Percentiles rank a stretch among this genome's conserved stretches.
Conservation (phyloP, 2,329 filamentous ascomycete species). For the Epichloe sylvatica region DNA sequence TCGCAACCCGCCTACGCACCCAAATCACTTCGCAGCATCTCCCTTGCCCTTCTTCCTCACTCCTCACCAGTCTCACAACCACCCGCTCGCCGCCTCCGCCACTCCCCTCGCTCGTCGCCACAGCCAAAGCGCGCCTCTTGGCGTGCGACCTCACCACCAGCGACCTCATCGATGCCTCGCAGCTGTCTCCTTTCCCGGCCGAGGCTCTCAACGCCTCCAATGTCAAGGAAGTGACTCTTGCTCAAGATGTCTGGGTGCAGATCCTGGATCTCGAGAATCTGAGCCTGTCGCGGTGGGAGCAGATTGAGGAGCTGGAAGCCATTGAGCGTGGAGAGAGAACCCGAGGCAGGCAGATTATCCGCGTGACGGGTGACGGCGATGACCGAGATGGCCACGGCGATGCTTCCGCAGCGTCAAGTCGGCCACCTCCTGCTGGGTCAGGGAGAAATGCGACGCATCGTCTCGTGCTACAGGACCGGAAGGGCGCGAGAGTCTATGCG, state of each 20-base stretch:
- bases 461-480: constrained; percentile 67
- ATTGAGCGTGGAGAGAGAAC: constrained; percentile 59
- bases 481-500: constrained; percentile 53
- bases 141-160: constrained; percentile 54
- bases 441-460: constrained; percentile 53
- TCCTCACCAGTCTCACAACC: constrained; percentile 50
- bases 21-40: constrained; percentile 40
- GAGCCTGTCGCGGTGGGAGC: constrained; percentile 65
- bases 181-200: constrained; percentile 33
- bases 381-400: not conserved
- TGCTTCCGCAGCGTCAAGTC: not conserved
- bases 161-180: constrained; percentile 31
- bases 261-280: constrained; percentile 80
- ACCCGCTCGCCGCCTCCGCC: constrained; percentile 44
- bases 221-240: constrained; percentile 41
- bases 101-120: constrained; percentile 59
- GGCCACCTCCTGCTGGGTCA: not conserved
- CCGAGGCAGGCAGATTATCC: constrained; percentile 67
- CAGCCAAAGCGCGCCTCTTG: constrained; percentile 67
- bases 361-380: constrained; percentile 35
- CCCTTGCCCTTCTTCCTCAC: constrained; percentile 38
- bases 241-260: constrained; percentile 58
- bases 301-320: constrained; percentile 69
- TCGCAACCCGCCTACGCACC: constrained; percentile 17
- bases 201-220: constrained; percentile 38